Evolutionary conservation across 108 stramenopile species (phyloP), one percentile per base, ranked within the genome.

Genomic region (Chaetoceros muelleri): DNA sequence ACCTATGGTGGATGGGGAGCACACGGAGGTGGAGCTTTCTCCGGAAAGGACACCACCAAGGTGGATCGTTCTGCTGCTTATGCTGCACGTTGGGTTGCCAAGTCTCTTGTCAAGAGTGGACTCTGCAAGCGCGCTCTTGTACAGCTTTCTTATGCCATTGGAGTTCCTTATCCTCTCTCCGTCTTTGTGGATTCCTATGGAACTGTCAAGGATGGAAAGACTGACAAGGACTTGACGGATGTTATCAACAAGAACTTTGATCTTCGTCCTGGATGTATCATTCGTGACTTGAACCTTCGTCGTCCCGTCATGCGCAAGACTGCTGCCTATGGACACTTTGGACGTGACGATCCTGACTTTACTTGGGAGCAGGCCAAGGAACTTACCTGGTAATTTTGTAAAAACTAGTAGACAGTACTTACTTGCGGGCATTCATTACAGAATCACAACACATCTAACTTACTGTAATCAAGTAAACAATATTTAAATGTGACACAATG

Each of bases 1-100:
- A 95, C 90, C 29, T 97, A 97, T 65, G 96, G 96, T 28, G 96
- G 96, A 61, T 97, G 96, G 96, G 96, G 95, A 55, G 90, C 94
- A 20, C 94, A 96, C 65, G 96, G 96, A 44, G 96, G 96, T 18
- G 96, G 96, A 27, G 88, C 96, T 27, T 89, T 95, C 60, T 94
- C 92, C 45, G 96, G 96, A 13, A 97, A 97, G 80, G 96, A 95
- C 69, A 78, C 92, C 52, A 95, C 95, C 66, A 97, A 95, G 69
- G 85, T 97, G 8, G 94, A 95, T 78, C 87, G 96, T 28, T 87
- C 88, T 23, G 96, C 92, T 44, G 85, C 92, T 22, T 97, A 95
- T 66, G 96, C 96, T 20, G 94, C 89, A 22, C 85, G 94, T 30
- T 97, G 96, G 95, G 87, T 97, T 51, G 96, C 94, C 75, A 95